phyloP scores from a whole-genome alignment of 805 yeast genomes.

The Suhomyces canberraensis region DNA sequence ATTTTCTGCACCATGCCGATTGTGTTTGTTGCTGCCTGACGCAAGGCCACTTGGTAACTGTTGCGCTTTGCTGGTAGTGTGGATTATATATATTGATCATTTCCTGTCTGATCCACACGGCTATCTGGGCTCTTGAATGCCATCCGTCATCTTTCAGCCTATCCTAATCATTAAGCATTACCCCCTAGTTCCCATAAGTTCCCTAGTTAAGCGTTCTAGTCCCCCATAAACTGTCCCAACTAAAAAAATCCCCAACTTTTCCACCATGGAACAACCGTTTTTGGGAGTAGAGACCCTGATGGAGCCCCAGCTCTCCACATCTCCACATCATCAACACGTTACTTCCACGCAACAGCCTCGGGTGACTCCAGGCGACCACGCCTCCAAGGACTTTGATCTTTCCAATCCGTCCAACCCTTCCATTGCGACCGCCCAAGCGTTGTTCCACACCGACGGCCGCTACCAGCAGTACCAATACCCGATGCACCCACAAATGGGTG shows the following conservation, averaged over 20 bases:
- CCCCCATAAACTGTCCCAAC: neutral
- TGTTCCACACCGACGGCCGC: constrained; percentile 9
- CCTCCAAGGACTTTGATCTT: constrained; percentile 7
- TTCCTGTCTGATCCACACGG: neutral
- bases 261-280: constrained; percentile 16
- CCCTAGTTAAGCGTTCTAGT: neutral
- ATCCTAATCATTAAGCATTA: neutral
- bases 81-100: constrained; percentile 3
- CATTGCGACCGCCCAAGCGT: constrained; percentile 11
- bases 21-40: constrained; percentile 7
- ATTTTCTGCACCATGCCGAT: neutral
- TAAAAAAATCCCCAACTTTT: neutral
- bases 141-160: neutral
- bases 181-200: neutral
- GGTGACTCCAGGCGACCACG: constrained; percentile 3
- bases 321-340: constrained; percentile 7
- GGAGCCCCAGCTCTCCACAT: constrained; percentile 9
- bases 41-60: constrained; percentile 2
- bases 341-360: constrained; percentile 5
- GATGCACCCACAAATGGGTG: constrained; percentile 18
- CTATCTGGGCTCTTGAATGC: neutral
- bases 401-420: constrained; percentile 9
- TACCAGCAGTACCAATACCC: constrained; percentile 10
- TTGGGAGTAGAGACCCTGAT: constrained; percentile 11
- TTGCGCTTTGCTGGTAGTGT: constrained; percentile 1